These are phyloP conservation scores for Heliamphora exappendiculata DNA, from an alignment of 148 eudicot genomes.

Conservation along the genomic window DNA sequence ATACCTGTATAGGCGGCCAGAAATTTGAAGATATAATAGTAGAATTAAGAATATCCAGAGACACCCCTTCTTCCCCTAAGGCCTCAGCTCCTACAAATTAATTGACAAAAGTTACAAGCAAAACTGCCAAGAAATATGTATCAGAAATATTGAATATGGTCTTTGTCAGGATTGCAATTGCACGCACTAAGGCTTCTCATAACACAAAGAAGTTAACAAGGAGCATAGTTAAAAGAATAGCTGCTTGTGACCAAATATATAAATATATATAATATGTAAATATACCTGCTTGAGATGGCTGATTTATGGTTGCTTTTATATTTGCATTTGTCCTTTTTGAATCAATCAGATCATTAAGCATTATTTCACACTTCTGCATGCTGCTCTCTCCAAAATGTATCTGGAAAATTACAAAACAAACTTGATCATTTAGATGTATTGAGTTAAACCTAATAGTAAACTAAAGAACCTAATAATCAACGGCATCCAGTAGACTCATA, in stretches of 20 bases:
- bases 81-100: constrained; percentile 35
- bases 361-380: constrained; percentile 98
- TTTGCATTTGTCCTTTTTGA: constrained; percentile 83
- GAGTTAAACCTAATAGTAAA: neutral
- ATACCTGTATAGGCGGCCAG: constrained; percentile 99
- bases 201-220: neutral
- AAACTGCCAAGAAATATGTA: neutral
- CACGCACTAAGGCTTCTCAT: neutral
- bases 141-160: neutral
- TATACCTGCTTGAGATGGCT: constrained; percentile 56
- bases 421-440: constrained; percentile 7
- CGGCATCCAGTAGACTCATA: constrained; percentile 6
- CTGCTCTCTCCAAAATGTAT: constrained; percentile 99
- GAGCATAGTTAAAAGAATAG: neutral
- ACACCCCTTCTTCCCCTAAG: constrained; percentile 34
- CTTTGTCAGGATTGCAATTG: neutral
- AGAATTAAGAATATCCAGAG: constrained; percentile 60
- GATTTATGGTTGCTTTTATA: constrained; percentile 76
- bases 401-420: constrained; percentile 31
- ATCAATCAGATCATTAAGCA: constrained; percentile 97
- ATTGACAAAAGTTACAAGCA: constrained; percentile 7
- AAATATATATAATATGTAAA: neutral
- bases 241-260: neutral
- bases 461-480: neutral
- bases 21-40: constrained; percentile 91